Base-by-base conservation (phyloP, 2,329 filamentous ascomycete genomes). In the Trichoderma brevicompactum region DNA sequence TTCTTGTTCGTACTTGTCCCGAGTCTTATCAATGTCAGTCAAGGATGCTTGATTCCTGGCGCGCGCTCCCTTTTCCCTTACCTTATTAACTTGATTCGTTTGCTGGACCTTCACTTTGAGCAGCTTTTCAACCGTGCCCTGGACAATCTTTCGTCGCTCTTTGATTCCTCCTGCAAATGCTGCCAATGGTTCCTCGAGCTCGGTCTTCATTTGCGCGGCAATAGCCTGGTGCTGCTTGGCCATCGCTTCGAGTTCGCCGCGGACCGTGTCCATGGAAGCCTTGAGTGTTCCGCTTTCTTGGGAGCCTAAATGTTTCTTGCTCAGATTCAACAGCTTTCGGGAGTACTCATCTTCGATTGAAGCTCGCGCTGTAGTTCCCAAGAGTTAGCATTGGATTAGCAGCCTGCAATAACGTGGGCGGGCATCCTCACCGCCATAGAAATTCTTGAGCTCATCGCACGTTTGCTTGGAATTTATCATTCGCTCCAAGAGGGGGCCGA, bases 281-380 rank as follows among this genome's bases (percentile, higher is more conserved):
- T 90, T 91, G 28, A 99, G 83, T 1, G 91, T 93, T 38, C 95
- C 95, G 63, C 87, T 85, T 79, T 99, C 95, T 64, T 89, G 89
- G 10, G 94, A 96, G 3, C 95, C 95, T 2, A 99, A 84, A 1
- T 94, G 85, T 78, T 99, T 99, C 68, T 92, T 89, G 67, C 90
- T 92, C 10, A 99, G 84, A 59, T 89, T 90, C 68, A 96, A 82
- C 58, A 99, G 84, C 76, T 97, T 98, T 66, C 92, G 88, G 17
- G 95, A 84, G 76, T 98, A 99, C 77, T 99, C 96, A 70, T 99
- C 95, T 83, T 99, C 95, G 75, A 99, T 94, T 9, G 93, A 89
- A 61, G 94, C 91, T 67, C 95, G 92, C 66, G 92, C 94, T 92
- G 62, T 46, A 46, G 12, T 5, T 34, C 1, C 4, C 32, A 46